phyloP scores from a whole-genome alignment of 179 eudicot genomes.

The Beta lomatogona region DNA sequence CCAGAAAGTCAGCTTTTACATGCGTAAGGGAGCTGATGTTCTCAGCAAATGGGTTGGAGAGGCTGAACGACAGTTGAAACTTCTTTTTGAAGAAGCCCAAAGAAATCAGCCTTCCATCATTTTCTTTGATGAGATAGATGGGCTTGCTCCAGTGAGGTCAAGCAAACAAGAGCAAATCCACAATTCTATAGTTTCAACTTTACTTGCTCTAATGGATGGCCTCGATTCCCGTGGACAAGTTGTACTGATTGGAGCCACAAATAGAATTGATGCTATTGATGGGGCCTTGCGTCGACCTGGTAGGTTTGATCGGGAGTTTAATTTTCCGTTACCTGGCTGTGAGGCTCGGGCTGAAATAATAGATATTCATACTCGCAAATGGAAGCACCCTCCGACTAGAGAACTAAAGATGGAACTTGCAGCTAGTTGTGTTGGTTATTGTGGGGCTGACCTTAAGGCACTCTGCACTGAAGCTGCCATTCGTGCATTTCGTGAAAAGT shows the following conservation, averaged over 20 bases:
- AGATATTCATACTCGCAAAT: conserved; percentile 95
- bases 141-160: conserved; percentile 98
- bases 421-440: conserved; percentile 98
- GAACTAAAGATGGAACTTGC: conserved; percentile 89
- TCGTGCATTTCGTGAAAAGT: conserved; percentile 96
- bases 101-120: conserved; percentile 97
- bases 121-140: conserved; percentile 98
- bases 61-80: conserved; percentile 93
- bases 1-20: conserved; percentile 97
- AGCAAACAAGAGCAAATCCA: conserved; percentile 99
- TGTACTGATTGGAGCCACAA: conserved; percentile 97
- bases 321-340: conserved; percentile 92
- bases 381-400: conserved; percentile 89
- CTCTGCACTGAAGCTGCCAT: conserved; percentile 99
- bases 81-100: conserved; percentile 98
- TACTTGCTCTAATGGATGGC: conserved; percentile 99
- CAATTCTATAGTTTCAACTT: conserved; percentile 96
- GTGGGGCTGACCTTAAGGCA: conserved; percentile 99
- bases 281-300: conserved; percentile 99
- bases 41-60: conserved; percentile 99
- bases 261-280: conserved; percentile 97
- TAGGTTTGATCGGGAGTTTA: conserved; percentile 97
- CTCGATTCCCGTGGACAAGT: conserved; percentile 99
- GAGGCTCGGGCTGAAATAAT: conserved; percentile 98
- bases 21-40: conserved; percentile 99